A percentile compares a stretch with the other conserved stretches of the same genome.
Evolutionary conservation across 352 stramenopile genomes (phyloP).

Genomic region (Thraustochytrium striatum): DNA sequence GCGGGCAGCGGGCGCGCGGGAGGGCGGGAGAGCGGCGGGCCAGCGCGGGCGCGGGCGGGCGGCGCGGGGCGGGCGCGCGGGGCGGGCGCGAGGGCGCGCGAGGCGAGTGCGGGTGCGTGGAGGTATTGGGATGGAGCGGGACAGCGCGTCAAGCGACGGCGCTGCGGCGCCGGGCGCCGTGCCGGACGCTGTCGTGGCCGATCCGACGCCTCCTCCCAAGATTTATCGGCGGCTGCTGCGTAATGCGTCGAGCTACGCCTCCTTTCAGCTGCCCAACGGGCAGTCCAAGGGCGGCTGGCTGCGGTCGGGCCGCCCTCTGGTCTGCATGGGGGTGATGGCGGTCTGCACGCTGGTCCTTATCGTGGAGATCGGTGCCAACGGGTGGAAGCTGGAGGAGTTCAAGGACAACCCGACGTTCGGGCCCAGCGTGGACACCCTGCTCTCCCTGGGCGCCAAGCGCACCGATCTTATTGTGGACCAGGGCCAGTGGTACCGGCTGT

Average conservation of each 20-base stretch:
- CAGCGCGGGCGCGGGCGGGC: neutral
- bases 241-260: slow-evolving; percentile 41
- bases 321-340: slow-evolving; percentile 59
- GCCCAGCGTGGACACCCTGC: slow-evolving; percentile 59
- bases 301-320: neutral
- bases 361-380: slow-evolving; percentile 61
- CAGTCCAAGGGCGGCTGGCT: neutral
- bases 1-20: neutral
- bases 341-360: slow-evolving; percentile 61
- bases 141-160: neutral
- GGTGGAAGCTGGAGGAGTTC: slow-evolving; percentile 64
- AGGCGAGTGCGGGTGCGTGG: too few species aligned
- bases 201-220: too few species aligned
- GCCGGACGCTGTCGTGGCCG: too few species aligned
- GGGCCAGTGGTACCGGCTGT: slow-evolving; percentile 63
- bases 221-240: slow-evolving; percentile 48
- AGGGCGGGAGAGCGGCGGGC: neutral
- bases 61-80: too few species aligned
- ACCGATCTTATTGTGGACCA: slow-evolving; percentile 61
- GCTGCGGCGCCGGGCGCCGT: neutral
- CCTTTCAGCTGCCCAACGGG: neutral
- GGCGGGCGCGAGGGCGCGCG: too few species aligned
- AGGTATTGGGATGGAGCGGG: neutral
- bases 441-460: slow-evolving; percentile 61
- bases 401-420: slow-evolving; percentile 68